Evolutionary conservation across 441 rosid species (phyloP), one percentile per base, ranked within the genome.

Genomic region (Populus hybrid): DNA sequence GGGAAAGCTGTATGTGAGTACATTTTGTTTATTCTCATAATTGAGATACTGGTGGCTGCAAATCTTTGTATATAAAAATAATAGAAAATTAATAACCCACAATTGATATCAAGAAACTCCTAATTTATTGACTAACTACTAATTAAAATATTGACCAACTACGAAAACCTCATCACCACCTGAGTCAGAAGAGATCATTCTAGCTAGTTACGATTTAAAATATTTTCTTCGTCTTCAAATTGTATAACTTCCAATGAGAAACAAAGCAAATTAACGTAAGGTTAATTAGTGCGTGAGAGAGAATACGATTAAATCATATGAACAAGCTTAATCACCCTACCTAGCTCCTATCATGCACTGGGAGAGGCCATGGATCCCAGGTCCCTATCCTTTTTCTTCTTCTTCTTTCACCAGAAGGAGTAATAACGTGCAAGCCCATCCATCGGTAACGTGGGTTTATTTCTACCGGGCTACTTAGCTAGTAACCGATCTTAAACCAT

Each of bases 371-470:
- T 21, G 64, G 65, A 65, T 24, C 78, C 69, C 36, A 57, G 23
- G 65, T 38, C 38, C 73, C 24, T 73, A 73, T 68, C 63, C 20
- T 20, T 28, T 69, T 57, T 30, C 23, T 30, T 30, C 32, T 30
- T 30, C 4, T 30, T 30, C 0, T 30, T 30, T 30, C 4, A 30
- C 32, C 4, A 30, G 32, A 30, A 30, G 3, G 12, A 8, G 73
- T 26, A 67, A 59, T 11, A 14, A 65, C 71, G 64, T 71, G 30
- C 65, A 34, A 64, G 12, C 14, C 64, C 46, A 0, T 5, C 32
- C 3, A 61, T 1, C 18, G 42, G 24, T 69, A 75, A 79, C 72
- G 11, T 8, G 35, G 24, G 78, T 74, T 75, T 42, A 78, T 65
- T 61, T 40, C 10, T 30, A 30, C 32, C 32, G 26, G 42, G 42